Base-by-base conservation (phyloP, 139 green algal species). In the Ettlia oleoabundans region DNA sequence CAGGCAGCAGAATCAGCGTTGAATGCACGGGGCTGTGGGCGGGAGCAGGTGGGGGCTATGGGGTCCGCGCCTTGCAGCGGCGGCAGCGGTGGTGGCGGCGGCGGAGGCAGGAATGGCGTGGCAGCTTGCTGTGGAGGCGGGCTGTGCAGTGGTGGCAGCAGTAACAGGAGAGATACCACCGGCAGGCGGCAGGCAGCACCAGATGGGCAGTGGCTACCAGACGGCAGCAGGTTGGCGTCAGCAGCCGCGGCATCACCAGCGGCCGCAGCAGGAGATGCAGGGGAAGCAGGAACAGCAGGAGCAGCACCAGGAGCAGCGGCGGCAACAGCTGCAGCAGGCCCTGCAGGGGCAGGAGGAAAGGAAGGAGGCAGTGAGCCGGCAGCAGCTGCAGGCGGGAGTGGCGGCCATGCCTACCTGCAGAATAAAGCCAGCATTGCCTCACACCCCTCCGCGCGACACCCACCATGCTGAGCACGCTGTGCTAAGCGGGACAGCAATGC, bases 361-460 rank as follows among this genome's bases (percentile, higher is more conserved):
- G 67, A 21, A 55, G 38, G n/a, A 32, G 9, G 40, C 21, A 18
- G 24, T 21, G 21, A 10, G 18, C n/a, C 43, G 28, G 18, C 43
- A 15, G 42, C n/a, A n/a, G n/a, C 21, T 18, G 30, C 33, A 35
- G 35, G n/a, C 37, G 24, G 52, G 40, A 38, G 75, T 28, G 24
- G 21, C 58, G 62, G 28, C 4, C 1, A 13, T 65, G n/a, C 40
- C 1, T 86, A 86, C 47, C 24, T 86, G 82, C 32, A 84, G 55
- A 72, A 51, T 42, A 82, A 82, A 21, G 61, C 26, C 0, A 33
- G 47, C 1, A 86, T 86, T 76, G 41, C 72, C 4, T 75, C 82
- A 38, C 82, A 86, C 26, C 82, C 82, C 1, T 81, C 82, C 33
- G 82, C 82, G 1, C 40, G 75, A 13, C 73, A 53, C 9, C 5